These are phyloP conservation scores for Flaveria brownii DNA, from an alignment of 129 eudicot species.

Conservation along the genomic window DNA sequence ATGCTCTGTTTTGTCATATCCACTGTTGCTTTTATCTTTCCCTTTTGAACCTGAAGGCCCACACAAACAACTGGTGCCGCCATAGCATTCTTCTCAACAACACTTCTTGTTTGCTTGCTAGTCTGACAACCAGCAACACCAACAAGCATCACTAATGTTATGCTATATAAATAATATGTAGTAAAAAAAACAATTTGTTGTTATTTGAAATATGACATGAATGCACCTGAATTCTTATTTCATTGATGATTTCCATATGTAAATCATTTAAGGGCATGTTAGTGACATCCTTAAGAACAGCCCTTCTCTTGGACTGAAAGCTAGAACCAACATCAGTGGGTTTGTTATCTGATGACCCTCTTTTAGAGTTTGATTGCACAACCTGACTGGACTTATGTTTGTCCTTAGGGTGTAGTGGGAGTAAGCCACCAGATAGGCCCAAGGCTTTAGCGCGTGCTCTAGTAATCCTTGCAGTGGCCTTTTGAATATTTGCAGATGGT, in stretches of 20 bases:
- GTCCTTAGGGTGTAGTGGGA: slow-evolving; percentile 44
- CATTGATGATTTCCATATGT: slow-evolving; percentile 36
- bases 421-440: slow-evolving; percentile 52
- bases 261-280: slow-evolving; percentile 46
- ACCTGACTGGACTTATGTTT: slow-evolving; percentile 40
- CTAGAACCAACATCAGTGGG: slow-evolving; percentile 26
- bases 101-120: slow-evolving; percentile 44
- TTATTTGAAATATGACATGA: background rate
- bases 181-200: background rate
- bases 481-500: slow-evolving; percentile 40
- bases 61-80: slow-evolving; percentile 34
- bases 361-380: slow-evolving; percentile 47
- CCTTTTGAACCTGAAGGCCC: slow-evolving; percentile 34
- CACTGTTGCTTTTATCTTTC: slow-evolving; percentile 37
- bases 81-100: slow-evolving; percentile 40
- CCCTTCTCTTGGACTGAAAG: slow-evolving; percentile 70
- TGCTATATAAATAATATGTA: background rate
- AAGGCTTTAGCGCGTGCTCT: slow-evolving; percentile 81
- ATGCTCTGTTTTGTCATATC: slow-evolving; percentile 42
- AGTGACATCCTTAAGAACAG: slow-evolving; percentile 77
- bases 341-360: slow-evolving; percentile 58
- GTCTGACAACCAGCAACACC: slow-evolving; percentile 41
- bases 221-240: slow-evolving; percentile 46
- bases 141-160: slow-evolving; percentile 17
- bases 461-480: slow-evolving; percentile 60